phyloP scores from a whole-genome alignment of 2,329 filamentous ascomycete species.

The Aspergillus bombycis region DNA sequence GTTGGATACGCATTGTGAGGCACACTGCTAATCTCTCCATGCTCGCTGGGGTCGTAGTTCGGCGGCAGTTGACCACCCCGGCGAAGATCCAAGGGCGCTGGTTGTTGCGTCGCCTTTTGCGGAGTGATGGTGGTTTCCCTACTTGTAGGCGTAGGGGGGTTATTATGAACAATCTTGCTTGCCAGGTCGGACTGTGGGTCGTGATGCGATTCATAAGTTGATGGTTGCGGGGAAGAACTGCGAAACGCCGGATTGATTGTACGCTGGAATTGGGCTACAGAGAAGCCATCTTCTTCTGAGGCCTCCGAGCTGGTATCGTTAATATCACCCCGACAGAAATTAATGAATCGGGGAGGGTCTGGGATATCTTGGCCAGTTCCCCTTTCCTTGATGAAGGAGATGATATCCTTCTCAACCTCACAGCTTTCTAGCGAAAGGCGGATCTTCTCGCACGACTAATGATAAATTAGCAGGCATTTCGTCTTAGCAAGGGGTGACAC shows the following conservation, averaged over 20 bases:
- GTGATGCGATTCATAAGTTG: conserved; percentile 88
- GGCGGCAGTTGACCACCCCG: conserved; percentile 46
- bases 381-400: conserved; percentile 80
- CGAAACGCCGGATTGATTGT: conserved; percentile 95
- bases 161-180: conserved; percentile 66
- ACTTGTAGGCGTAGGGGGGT: conserved; percentile 49
- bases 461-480: conserved; percentile 15
- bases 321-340: conserved; percentile 84
- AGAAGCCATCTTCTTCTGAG: conserved; percentile 93
- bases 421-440: conserved; percentile 90
- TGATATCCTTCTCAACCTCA: conserved; percentile 95
- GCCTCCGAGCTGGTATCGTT: conserved; percentile 78
- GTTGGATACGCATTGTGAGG: conserved; percentile 93
- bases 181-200: conserved; percentile 77
- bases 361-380: conserved; percentile 98
- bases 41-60: conserved; percentile 61
- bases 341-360: conserved; percentile 96
- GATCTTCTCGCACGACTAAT: conserved; percentile 87
- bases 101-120: conserved; percentile 50
- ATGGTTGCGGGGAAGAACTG: conserved; percentile 93
- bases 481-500: conserved; percentile 23
- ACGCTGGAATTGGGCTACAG: conserved; percentile 91
- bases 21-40: conserved; percentile 67
- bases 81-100: conserved; percentile 42
- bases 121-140: conserved; percentile 57